Evolutionary conservation across 371 early-diverging fungal species (phyloP).

Genomic region (Mortierella sp.): DNA sequence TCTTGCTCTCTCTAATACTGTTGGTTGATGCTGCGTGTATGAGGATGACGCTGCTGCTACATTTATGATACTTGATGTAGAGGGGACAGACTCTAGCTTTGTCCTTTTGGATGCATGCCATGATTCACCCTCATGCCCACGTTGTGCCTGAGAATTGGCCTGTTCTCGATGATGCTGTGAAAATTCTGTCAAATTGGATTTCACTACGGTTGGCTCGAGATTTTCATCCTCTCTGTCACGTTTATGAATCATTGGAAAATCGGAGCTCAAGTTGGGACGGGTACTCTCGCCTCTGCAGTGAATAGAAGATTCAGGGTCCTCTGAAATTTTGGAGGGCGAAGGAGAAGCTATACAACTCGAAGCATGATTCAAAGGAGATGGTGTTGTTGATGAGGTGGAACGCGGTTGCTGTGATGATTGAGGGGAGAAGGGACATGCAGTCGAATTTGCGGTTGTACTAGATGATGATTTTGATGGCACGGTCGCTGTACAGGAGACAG

Average conservation of each 20-base stretch:
- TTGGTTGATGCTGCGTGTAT: neutral
- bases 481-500: neutral
- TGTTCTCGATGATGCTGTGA: neutral
- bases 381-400: neutral
- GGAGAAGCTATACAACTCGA: neutral
- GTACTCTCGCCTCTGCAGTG: neutral
- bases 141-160: neutral
- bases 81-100: neutral
- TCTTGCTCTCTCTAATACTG: neutral
- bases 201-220: neutral
- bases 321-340: constrained; percentile 4
- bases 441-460: neutral
- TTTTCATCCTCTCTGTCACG: constrained; percentile 35
- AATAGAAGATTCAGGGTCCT: constrained; percentile 1
- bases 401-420: constrained; percentile 7
- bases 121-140: neutral
- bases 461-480: neutral
- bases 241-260: constrained; percentile 42
- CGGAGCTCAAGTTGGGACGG: constrained; percentile 26
- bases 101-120: constrained; percentile 2
- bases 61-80: constrained; percentile 1
- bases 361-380: constrained; percentile 1
- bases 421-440: neutral
- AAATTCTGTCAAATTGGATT: neutral
- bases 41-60: neutral